Evolutionary conservation across 257 asterid genomes (phyloP), one percentile per base, ranked within the genome.

Genomic region (Voacanga thouarsii): DNA sequence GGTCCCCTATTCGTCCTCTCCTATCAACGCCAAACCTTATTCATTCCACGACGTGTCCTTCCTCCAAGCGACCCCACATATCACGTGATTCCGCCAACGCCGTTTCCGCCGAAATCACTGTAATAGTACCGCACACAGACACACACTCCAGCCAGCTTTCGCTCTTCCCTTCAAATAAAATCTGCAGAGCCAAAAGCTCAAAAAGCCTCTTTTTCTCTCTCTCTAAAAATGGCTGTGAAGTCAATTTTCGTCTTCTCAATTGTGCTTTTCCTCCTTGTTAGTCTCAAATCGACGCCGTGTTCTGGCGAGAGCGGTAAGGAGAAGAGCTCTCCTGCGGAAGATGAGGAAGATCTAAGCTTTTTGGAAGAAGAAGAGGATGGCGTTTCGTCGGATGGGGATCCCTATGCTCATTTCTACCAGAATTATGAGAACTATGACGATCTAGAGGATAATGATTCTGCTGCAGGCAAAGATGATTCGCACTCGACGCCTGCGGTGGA

Each of bases 261-360:
- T 80, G 28, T 84, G 75, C 77, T 90, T 75, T 77, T 87, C 11
- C 79, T 61, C 43, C 67, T 89, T 74, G 73, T 88, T 57, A 80
- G 81, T 87, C 71, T 84, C 49, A 74, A 63, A 18, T 71, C 86
- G 47, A 37, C 73, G 57, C 4, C 70, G 44, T 82, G 74, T 78
- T 83, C 86, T 1, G 74, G 84, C 16, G 73, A 72, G 26, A 39
- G 23, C 14, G 74, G 26, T 49, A 64, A 76, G 37, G 69, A 19
- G 16, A 39, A 85, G 71, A 76, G 65, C 83, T 55, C 77, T 5
- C 67, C 49, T 0, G 53, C 10, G 23, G 86, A 66, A 30, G 97
- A 91, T 28, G 98, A 92, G n/a, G 95, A 93, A 63, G 98, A 93
- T 85, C 94, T 93, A 89, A 89, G 85, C 23, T 88, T 91, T 81